Evolutionary conservation across 2,329 filamentous ascomycete genomes (phyloP).

Genomic region (Aspergillus fischeri): DNA sequence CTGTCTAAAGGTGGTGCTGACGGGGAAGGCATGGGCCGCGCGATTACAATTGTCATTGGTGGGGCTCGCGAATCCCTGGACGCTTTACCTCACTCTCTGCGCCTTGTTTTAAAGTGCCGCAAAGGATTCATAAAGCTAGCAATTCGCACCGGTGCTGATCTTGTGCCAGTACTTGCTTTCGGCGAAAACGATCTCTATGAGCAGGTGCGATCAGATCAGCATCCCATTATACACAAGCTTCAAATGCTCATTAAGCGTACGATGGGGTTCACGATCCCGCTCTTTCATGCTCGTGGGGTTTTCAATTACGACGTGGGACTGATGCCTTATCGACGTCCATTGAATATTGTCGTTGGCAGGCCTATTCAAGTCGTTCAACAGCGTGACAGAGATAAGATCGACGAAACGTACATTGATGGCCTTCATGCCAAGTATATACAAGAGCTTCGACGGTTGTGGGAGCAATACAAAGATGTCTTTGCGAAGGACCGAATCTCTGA

Average conservation of each 20-base stretch:
- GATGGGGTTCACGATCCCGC: conserved; percentile 87
- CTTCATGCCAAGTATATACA: conserved; percentile 74
- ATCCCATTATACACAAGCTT: conserved; percentile 73
- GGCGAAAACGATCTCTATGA: conserved; percentile 97
- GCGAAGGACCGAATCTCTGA: conserved; percentile 41
- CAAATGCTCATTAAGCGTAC: conserved; percentile 81
- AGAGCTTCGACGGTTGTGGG: conserved; percentile 49
- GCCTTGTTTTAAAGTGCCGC: conserved; percentile 73
- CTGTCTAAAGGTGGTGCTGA: conserved; percentile 75
- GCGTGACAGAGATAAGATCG: conserved; percentile 56
- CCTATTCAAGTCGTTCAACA: conserved; percentile 68
- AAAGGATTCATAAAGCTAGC: conserved; percentile 95
- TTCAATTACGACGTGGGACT: conserved; percentile 98
- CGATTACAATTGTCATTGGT: conserved; percentile 91
- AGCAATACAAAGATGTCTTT: conserved; percentile 45
- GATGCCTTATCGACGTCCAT: conserved; percentile 83
- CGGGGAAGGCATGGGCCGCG: conserved; percentile 82
- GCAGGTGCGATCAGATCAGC: conserved; percentile 71
- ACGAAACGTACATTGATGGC: conserved; percentile 71
- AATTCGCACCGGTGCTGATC: conserved; percentile 83
- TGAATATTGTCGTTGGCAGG: conserved; percentile 85
- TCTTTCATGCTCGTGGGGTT: conserved; percentile 84
- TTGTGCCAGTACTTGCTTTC: conserved; percentile 88
- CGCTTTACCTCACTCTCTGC: conserved; percentile 71
- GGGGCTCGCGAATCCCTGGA: conserved; percentile 90